Percentiles rank a stretch among this genome's conserved stretches.
phyloP scores from a whole-genome alignment of 179 eudicot genomes.

The Sideroxylon spinosum region DNA sequence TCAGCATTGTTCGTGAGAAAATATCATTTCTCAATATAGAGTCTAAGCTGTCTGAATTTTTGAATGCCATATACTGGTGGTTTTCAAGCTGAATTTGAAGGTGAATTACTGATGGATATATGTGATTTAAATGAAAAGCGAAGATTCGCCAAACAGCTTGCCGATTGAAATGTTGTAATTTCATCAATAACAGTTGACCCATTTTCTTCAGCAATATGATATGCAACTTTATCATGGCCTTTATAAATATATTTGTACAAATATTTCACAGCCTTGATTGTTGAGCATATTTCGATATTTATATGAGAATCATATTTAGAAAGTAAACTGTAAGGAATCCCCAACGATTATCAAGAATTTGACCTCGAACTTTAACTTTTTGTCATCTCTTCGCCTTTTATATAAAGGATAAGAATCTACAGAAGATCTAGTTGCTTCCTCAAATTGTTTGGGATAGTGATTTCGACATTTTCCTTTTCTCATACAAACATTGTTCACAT shows the following conservation, averaged over 20 bases:
- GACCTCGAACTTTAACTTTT: background rate
- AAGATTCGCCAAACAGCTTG: too few species aligned
- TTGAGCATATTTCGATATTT: background rate
- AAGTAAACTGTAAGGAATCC: background rate
- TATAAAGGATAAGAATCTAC: background rate
- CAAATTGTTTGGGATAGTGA: background rate
- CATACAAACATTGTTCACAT: background rate
- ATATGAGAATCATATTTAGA: background rate
- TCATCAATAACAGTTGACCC: too few species aligned
- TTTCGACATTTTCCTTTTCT: background rate
- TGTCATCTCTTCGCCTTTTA: background rate
- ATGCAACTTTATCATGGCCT: background rate
- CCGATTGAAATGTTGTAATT: too few species aligned
- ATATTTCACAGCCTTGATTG: background rate
- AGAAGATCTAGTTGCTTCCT: too few species aligned
- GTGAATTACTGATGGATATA: too few species aligned
- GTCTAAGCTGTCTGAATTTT: too few species aligned
- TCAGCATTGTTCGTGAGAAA: too few species aligned
- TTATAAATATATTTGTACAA: background rate
- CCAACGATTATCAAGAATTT: background rate
- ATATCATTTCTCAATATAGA: too few species aligned
- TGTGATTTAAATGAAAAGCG: too few species aligned
- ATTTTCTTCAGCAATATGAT: background rate
- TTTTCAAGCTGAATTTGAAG: too few species aligned
- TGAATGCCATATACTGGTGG: too few species aligned